Evolutionary conservation across 2,329 filamentous ascomycete genomes (phyloP), one percentile per base, ranked within the genome.

Genomic region (Tetracladium maxilliforme): DNA sequence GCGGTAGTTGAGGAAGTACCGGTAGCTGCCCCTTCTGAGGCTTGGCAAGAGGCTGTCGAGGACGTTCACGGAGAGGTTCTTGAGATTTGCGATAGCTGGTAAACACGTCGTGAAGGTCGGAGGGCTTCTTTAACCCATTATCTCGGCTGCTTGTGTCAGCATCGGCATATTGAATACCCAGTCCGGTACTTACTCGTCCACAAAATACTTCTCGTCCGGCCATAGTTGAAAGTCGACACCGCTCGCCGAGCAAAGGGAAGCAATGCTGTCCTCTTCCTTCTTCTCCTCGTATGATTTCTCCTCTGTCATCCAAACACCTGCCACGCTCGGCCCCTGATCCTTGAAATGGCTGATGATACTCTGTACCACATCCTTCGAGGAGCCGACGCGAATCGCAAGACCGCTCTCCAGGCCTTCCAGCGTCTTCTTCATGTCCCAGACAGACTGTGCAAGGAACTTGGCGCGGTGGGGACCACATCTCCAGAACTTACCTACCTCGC

Each of bases 141-240:
- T 87, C 78, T 13, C 70, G 70, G 36, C 78, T 84, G 27, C 13
- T 19, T 7, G 24, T 8, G 21, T 10, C 9, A 10, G 12, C 9
- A 9, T 14, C 9, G 21, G 9, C 8, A 9, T 10, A 12, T 8
- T 8, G 10, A 14, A 14, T 9, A 14, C 9, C 9, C 9, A 12
- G 21, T 8, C 9, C 9, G 9, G 21, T 14, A 64, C 76, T 49
- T 54, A 86, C 80, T 86, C 77, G 39, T 86, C 74, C 25, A 86
- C 59, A 31, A 73, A 73, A 37, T 80, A 86, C 43, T 86, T 87
- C 46, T 84, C 79, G 37, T 87, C 79, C 1, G 49, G 47, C 68
- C 72, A 84, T 2, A 71, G 30, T 42, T 66, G 65, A 43, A 82
- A 80, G 2, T 69, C 58, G 4, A 71, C 54, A 1, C 54, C 57